Conservation (phyloP, 2,329 filamentous ascomycete species). For the Dothidotthia symphoricarpi region DNA sequence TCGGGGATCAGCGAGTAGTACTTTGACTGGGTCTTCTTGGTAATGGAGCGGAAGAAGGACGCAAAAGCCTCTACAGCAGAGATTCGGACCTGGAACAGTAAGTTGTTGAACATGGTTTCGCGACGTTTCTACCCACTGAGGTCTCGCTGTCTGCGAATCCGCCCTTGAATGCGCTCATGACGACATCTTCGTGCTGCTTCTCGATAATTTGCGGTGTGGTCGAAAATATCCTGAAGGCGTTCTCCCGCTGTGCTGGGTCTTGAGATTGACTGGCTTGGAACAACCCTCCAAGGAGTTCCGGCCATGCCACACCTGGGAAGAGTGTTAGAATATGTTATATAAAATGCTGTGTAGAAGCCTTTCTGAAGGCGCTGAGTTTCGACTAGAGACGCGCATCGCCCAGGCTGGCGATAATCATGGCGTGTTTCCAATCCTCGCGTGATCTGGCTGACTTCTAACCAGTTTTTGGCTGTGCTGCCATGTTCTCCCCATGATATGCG, state of each 20-base stretch:
- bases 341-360: no score
- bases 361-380: no score
- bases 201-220: slow-evolving; percentile 95
- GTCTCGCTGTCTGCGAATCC: slow-evolving; percentile 89
- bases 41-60: slow-evolving; percentile 88
- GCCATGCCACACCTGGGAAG: slow-evolving; percentile 73
- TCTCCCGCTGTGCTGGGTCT: slow-evolving; percentile 82
- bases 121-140: slow-evolving; percentile 52
- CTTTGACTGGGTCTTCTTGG: slow-evolving; percentile 83
- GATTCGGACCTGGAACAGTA: slow-evolving; percentile 69
- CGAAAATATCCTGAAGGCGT: slow-evolving; percentile 90
- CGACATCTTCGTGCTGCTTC: slow-evolving; percentile 89
- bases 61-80: slow-evolving; percentile 96
- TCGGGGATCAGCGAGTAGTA: slow-evolving; percentile 86
- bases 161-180: slow-evolving; percentile 81
- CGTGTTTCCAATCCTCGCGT: no score
- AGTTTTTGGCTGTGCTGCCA: slow-evolving; percentile 6
- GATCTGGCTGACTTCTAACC: no score
- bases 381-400: no score
- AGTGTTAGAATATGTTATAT: no score
- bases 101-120: slow-evolving; percentile 3
- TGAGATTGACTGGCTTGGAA: slow-evolving; percentile 88
- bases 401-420: no score
- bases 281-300: slow-evolving; percentile 79
- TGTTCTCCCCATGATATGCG: neutral